Percentiles rank a stretch among this genome's conserved stretches.
Conservation (phyloP, 2,329 filamentous ascomycete species). For the Orbilia oligospora region DNA sequence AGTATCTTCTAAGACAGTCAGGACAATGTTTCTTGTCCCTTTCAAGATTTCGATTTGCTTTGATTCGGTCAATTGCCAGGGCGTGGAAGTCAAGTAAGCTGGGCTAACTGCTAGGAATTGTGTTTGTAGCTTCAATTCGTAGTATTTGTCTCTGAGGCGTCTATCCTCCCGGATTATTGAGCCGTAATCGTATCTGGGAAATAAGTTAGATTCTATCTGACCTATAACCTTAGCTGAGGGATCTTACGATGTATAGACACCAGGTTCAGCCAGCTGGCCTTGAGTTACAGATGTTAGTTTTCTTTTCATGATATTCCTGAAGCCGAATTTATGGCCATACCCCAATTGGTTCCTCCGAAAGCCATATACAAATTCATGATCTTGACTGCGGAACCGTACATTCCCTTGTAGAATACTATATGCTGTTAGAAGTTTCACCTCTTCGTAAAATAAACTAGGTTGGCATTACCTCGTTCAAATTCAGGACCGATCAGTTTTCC, state of each 20-base stretch:
- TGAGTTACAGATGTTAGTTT: background rate
- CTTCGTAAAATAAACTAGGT: background rate
- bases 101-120: conserved; percentile 82
- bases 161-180: conserved; percentile 79
- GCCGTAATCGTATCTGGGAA: conserved; percentile 73
- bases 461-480: conserved; percentile 72
- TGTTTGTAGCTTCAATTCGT: conserved; percentile 81
- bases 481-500: conserved; percentile 77
- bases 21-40: conserved; percentile 31
- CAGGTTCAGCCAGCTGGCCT: conserved; percentile 56
- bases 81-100: conserved; percentile 75
- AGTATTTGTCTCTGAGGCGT: conserved; percentile 81
- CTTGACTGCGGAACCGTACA: conserved; percentile 76
- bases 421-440: conserved; percentile 7
- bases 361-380: conserved; percentile 82
- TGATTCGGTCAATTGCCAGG: conserved; percentile 64
- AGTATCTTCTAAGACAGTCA: conserved; percentile 59
- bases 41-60: conserved; percentile 47
- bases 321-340: conserved; percentile 67
- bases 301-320: background rate
- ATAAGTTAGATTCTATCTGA: conserved; percentile 33
- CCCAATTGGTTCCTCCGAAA: conserved; percentile 87
- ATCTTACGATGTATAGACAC: conserved; percentile 54
- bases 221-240: background rate
- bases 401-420: conserved; percentile 83